These are phyloP conservation scores for Senecio squalidus DNA, from an alignment of 140 eudicot species.

Conservation along the genomic window DNA sequence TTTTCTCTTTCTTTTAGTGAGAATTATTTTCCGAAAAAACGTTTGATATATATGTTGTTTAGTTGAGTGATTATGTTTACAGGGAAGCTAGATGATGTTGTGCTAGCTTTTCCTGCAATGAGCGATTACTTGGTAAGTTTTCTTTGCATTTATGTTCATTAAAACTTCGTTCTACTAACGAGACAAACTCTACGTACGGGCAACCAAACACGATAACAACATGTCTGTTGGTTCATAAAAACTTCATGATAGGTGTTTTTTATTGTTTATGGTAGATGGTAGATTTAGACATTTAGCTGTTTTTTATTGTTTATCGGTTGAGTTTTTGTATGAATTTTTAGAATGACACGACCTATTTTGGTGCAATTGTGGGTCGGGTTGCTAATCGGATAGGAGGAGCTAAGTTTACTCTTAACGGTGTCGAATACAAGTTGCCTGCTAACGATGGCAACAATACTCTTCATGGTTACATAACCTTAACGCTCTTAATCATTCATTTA, in stretches of 20 bases:
- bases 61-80: conserved; percentile 9
- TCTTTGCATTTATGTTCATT: background rate
- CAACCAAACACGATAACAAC: too few species aligned
- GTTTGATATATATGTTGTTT: too few species aligned
- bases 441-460: conserved; percentile 64
- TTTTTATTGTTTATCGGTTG: too few species aligned
- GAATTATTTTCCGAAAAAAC: too few species aligned
- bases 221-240: too few species aligned
- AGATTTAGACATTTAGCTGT: too few species aligned
- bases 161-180: background rate
- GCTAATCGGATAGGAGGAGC: conserved; percentile 69
- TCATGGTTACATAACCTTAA: conserved; percentile 41
- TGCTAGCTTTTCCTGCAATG: conserved; percentile 42
- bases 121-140: conserved; percentile 40
- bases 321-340: conserved; percentile 7
- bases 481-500: background rate
- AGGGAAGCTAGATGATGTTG: conserved; percentile 55
- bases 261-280: too few species aligned
- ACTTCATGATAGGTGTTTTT: too few species aligned
- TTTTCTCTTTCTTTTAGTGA: background rate
- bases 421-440: conserved; percentile 35
- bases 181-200: too few species aligned
- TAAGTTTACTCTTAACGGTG: conserved; percentile 40
- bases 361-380: conserved; percentile 61
- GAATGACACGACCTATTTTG: conserved; percentile 64